Evolutionary conservation across 345 rosid genomes (phyloP), one percentile per base, ranked within the genome.

Genomic region (Hirschfeldia incana): DNA sequence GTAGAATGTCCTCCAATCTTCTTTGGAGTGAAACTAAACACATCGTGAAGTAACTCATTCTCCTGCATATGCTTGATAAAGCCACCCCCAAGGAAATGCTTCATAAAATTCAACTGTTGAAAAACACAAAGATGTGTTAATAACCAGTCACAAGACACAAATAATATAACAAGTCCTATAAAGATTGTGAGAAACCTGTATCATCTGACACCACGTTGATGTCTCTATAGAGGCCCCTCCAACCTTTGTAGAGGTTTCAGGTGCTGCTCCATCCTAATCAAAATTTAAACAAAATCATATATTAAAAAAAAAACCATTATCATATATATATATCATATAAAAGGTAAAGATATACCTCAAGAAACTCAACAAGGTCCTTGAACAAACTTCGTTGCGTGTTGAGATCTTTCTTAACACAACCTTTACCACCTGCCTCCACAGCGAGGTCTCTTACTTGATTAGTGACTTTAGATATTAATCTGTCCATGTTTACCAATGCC

Each of bases 381-480:
- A 95, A 95, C 65, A 90, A 75, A 83, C 88, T 91, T n/a, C 99
- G 80, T 83, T 95, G 99, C 69, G 76, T 90, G 82, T 79, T 90
- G 60, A 95, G 98, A 81, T 90, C 94, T 84, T 93, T 93, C 91
- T 95, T 95, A 28, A 87, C 85, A 29, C 97, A 89, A 76, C 99
- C 98, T 82, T 90, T 95, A 70, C 98, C 99, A 44, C 90, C 94
- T 11, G 98, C 99, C 85, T 93, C 99, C 28, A 77, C 80, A 77
- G 99, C 84, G 37, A 93, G 98, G 77, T 74, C 76, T 84, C 89
- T 84, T 61, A 89, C 90, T 85, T 95, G 94, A 72, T 85, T 87
- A 57, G 88, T 49, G 73, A 91, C 78, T 85, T 89, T 91, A 51
- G 81, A 62, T 79, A 78, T 91, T 79, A 93, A 74, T 36, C 97